Evolutionary conservation across 345 rosid genomes (phyloP).

Genomic region (Acer saccharum): DNA sequence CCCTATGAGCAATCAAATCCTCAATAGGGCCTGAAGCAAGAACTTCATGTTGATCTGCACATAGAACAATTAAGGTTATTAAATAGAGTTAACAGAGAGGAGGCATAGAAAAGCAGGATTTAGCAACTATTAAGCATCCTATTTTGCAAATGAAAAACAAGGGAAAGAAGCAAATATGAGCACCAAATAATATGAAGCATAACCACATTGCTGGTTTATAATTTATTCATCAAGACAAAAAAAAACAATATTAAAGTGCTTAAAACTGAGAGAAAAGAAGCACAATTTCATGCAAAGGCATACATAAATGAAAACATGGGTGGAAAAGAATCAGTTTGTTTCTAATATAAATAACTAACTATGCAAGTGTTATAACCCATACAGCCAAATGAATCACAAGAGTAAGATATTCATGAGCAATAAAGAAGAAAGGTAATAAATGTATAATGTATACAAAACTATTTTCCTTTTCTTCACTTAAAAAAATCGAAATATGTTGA

Average conservation of each 20-base stretch:
- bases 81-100: neutral
- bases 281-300: slow-evolving; percentile 1
- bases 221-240: neutral
- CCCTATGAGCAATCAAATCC: slow-evolving; percentile 96
- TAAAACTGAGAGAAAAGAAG: neutral
- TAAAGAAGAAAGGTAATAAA: neutral
- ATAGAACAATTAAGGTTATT: slow-evolving; percentile 5
- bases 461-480: neutral
- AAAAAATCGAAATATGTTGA: neutral
- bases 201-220: neutral
- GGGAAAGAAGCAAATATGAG: neutral
- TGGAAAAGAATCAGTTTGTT: neutral
- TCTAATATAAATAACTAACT: neutral
- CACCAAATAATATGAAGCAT: neutral
- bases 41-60: slow-evolving; percentile 93
- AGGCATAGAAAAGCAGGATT: neutral
- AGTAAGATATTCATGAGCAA: neutral
- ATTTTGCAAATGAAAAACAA: neutral
- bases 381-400: neutral
- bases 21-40: slow-evolving; percentile 99
- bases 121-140: neutral
- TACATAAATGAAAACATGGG: neutral
- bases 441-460: neutral
- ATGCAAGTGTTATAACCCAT: neutral
- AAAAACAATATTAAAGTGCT: neutral